Conservation (phyloP, 106 monocot genomes). For the Dioscorea alata region DNA sequence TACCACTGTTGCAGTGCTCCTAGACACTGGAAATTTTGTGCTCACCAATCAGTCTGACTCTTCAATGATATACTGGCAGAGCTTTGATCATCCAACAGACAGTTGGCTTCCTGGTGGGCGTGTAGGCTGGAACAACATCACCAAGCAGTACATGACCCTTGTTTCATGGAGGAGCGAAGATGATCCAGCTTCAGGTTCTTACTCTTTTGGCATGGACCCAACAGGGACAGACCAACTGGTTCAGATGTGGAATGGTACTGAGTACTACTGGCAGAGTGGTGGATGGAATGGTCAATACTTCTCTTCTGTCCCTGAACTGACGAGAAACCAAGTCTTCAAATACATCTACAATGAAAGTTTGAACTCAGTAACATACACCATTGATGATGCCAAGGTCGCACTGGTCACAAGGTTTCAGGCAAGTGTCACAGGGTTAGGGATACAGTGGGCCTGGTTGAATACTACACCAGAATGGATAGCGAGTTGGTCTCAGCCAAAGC, state of each 20-base stretch:
- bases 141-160: slow-evolving; percentile 21
- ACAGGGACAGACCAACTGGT: slow-evolving; percentile 30
- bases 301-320: slow-evolving; percentile 18
- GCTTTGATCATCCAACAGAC: slow-evolving; percentile 46
- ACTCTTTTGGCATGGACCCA: slow-evolving; percentile 35
- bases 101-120: slow-evolving; percentile 30
- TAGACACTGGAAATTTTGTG: slow-evolving; percentile 35
- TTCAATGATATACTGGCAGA: slow-evolving; percentile 24
- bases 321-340: not conserved
- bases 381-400: not conserved
- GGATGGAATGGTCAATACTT: slow-evolving; percentile 34
- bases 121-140: slow-evolving; percentile 27
- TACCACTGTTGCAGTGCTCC: slow-evolving; percentile 11
- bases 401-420: slow-evolving; percentile 5
- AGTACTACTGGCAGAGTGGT: slow-evolving; percentile 38
- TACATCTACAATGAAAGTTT: not conserved
- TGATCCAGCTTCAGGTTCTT: slow-evolving; percentile 38
- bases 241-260: slow-evolving; percentile 31
- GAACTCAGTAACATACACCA: slow-evolving; percentile 9
- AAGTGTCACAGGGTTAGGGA: slow-evolving; percentile 9
- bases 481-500: slow-evolving; percentile 14
- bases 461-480: slow-evolving; percentile 1
- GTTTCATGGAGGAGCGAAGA: slow-evolving; percentile 43
- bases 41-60: slow-evolving; percentile 8
- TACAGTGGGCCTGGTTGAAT: slow-evolving; percentile 4